Conservation (phyloP, 2,329 filamentous ascomycete genomes). For the Penicillium sp. region DNA sequence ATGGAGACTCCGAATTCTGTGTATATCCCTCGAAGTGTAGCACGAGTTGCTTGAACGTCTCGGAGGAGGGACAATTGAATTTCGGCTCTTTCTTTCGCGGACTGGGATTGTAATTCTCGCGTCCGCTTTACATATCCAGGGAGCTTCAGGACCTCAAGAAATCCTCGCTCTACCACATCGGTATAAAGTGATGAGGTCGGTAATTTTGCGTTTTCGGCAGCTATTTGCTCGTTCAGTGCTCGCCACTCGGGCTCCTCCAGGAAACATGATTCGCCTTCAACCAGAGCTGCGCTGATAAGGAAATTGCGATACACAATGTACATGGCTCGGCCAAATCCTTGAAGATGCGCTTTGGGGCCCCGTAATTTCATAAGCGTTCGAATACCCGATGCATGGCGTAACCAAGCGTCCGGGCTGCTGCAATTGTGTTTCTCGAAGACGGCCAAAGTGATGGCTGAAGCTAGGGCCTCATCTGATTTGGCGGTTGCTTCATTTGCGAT, state of each 20-base stretch:
- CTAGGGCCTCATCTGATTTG: slow-evolving; percentile 39
- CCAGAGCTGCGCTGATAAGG: slow-evolving; percentile 40
- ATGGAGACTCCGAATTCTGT: slow-evolving; percentile 32
- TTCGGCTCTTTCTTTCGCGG: slow-evolving; percentile 13
- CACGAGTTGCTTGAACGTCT: slow-evolving; percentile 26
- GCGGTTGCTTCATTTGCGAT: slow-evolving; percentile 33
- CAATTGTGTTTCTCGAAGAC: slow-evolving; percentile 45
- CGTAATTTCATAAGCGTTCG: slow-evolving; percentile 40
- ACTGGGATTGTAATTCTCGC: slow-evolving; percentile 20
- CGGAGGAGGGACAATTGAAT: slow-evolving; percentile 25
- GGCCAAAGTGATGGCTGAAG: slow-evolving; percentile 40
- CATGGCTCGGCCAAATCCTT: slow-evolving; percentile 41
- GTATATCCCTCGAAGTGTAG: slow-evolving; percentile 30
- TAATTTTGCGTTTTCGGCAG: slow-evolving; percentile 31
- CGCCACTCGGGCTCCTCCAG: slow-evolving; percentile 42
- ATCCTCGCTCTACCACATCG: slow-evolving; percentile 36
- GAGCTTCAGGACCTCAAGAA: slow-evolving; percentile 34
- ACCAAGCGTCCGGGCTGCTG: slow-evolving; percentile 42
- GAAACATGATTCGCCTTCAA: slow-evolving; percentile 41
- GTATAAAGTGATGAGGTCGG: slow-evolving; percentile 36
- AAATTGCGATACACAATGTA: slow-evolving; percentile 43
- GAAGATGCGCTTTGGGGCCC: slow-evolving; percentile 36
- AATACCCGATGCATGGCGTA: slow-evolving; percentile 43
- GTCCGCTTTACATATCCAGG: slow-evolving; percentile 33
- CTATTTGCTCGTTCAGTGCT: slow-evolving; percentile 35